phyloP scores from a whole-genome alignment of 1,284 basidiomycete species.

The Ceraceosorus bombacis region DNA sequence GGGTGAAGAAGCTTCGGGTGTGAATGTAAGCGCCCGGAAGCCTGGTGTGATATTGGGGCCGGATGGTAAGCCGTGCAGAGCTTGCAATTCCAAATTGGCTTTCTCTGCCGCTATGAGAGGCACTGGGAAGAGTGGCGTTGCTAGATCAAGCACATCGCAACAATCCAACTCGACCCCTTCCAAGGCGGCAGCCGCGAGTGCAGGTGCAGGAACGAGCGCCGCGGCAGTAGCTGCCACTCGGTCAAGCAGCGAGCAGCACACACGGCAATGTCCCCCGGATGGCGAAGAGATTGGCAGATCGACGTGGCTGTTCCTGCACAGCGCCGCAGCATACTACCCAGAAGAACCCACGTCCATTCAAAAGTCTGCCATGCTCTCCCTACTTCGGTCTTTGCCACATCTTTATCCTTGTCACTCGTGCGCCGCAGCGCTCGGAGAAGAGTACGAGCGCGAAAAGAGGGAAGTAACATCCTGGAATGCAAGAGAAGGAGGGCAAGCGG shows the following conservation, averaged over 20 bases:
- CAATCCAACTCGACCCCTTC: conserved; percentile 3
- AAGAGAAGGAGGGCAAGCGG: not conserved
- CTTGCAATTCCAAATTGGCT: conserved; percentile 42
- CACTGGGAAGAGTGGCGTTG: conserved; percentile 1
- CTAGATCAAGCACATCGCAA: not conserved
- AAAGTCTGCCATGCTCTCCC: conserved; percentile 28
- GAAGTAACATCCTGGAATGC: not conserved
- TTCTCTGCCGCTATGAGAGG: conserved; percentile 41
- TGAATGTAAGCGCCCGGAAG: not conserved
- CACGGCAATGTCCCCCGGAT: conserved; percentile 36
- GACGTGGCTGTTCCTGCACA: conserved; percentile 45
- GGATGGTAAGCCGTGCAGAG: conserved; percentile 46
- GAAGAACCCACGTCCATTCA: conserved; percentile 27
- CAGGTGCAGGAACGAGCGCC: not conserved
- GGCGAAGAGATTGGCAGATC: conserved; percentile 38
- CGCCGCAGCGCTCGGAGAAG: conserved; percentile 32
- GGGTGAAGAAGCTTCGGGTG: not conserved
- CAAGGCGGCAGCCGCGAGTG: conserved; percentile 2
- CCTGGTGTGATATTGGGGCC: conserved; percentile 35
- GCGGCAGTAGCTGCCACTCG: conserved; percentile 6
- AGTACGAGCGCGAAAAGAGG: conserved; percentile 19
- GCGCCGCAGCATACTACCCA: conserved; percentile 44
- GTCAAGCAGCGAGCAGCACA: not conserved
- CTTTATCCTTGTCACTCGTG: conserved; percentile 44
- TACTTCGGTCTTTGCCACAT: conserved; percentile 32